phyloP scores from a whole-genome alignment of 441 rosid genomes.

The Croton setiger region DNA sequence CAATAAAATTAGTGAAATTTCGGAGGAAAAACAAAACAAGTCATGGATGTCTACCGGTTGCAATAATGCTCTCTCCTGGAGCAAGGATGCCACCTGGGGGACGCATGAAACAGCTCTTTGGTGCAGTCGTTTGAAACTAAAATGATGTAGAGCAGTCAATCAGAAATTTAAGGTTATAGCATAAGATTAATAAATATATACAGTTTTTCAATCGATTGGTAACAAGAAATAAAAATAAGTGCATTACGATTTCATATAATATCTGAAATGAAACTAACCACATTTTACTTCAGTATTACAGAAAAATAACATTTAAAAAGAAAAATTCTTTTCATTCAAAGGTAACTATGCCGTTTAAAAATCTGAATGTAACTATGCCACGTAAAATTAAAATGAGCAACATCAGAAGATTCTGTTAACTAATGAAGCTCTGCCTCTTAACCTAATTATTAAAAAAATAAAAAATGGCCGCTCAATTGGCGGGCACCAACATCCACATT shows the following conservation, averaged over 20 bases:
- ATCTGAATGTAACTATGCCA: too few species aligned
- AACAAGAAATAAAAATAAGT: background rate
- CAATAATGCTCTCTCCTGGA: conserved; percentile 63
- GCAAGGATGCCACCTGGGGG: conserved; percentile 70
- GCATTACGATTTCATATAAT: background rate
- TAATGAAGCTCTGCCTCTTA: background rate
- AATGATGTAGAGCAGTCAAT: conserved; percentile 1
- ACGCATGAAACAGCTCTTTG: conserved; percentile 76
- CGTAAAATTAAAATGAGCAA: background rate
- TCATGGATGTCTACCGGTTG: conserved; percentile 44
- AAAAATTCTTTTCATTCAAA: background rate
- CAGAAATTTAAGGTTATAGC: background rate
- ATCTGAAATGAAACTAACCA: background rate
- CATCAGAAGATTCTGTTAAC: background rate
- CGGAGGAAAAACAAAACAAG: background rate
- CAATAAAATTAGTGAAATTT: background rate
- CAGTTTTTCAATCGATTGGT: background rate
- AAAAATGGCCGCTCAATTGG: background rate
- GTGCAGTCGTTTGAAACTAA: conserved; percentile 76
- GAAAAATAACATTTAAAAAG: background rate
- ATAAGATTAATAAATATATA: background rate
- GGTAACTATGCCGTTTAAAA: too few species aligned
- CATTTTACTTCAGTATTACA: background rate
- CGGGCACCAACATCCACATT: background rate
- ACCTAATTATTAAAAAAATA: background rate